phyloP scores from a whole-genome alignment of 2,329 filamentous ascomycete genomes.

The Emmonsiellopsis sp. region DNA sequence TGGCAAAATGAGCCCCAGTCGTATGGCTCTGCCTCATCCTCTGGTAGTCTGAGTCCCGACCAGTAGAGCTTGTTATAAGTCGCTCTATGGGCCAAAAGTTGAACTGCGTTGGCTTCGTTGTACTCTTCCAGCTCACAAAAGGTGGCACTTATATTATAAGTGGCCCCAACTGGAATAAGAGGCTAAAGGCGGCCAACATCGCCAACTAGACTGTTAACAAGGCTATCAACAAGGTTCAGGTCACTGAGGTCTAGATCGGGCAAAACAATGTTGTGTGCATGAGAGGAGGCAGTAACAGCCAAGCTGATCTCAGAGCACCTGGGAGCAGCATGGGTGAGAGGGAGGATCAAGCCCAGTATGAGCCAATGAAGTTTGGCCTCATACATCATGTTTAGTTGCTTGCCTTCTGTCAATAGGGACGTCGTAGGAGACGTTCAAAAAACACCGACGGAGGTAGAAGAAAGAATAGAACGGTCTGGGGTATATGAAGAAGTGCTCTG shows the following conservation, averaged over 20 bases:
- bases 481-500: no score
- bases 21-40: constrained; percentile 4
- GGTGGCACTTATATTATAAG: constrained; percentile 2
- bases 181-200: not conserved
- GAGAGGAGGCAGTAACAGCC: not conserved
- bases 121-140: constrained; percentile 4
- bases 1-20: constrained; percentile 10
- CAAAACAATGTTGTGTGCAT: not conserved
- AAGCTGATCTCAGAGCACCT: not conserved
- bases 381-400: no score
- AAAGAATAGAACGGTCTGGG: no score
- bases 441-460: no score
- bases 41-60: constrained; percentile 5
- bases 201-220: not conserved
- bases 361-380: no score
- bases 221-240: not conserved
- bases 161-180: not conserved
- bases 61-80: constrained; percentile 8
- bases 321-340: not conserved
- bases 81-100: constrained; percentile 5
- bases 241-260: not conserved
- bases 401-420: no score
- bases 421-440: no score
- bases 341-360: no score
- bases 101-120: constrained; percentile 3